Conservation (phyloP, 257 asterid genomes). For the Petunia axillaris region DNA sequence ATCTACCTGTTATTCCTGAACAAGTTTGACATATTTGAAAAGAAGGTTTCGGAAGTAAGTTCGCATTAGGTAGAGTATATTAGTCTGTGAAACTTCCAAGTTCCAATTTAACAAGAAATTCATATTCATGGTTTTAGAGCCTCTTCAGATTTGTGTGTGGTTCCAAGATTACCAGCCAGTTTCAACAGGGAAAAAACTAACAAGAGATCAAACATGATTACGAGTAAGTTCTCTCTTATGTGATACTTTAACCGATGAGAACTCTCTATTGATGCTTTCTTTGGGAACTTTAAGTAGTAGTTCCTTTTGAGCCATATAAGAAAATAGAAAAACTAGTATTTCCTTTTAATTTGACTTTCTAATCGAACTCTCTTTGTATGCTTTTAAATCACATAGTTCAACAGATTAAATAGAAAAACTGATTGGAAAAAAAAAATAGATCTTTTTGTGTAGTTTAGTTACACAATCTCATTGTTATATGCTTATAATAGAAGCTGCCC, state of each 20-base stretch:
- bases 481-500: too few relatives aligned
- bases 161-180: conserved; percentile 93
- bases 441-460: too few relatives aligned
- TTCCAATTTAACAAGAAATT: conserved; percentile 11
- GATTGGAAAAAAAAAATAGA: too few relatives aligned
- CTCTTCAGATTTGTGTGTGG: conserved; percentile 85
- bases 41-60: conserved; percentile 89
- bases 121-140: conserved; percentile 58
- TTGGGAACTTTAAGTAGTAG: too few relatives aligned
- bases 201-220: conserved; percentile 97
- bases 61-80: background rate
- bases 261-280: too few relatives aligned
- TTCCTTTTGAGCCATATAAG: too few relatives aligned
- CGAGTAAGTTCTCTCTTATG: conserved; percentile 66
- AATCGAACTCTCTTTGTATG: too few relatives aligned
- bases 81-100: background rate
- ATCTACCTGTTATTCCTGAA: conserved; percentile 93
- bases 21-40: conserved; percentile 95
- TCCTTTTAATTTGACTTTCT: too few relatives aligned
- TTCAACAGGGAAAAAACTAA: conserved; percentile 66
- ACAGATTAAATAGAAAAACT: too few relatives aligned
- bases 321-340: too few relatives aligned
- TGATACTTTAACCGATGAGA: background rate
- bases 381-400: too few relatives aligned
- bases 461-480: too few relatives aligned